phyloP scores from a whole-genome alignment of 1,284 basidiomycete genomes.

The Sporisorium sorghi region DNA sequence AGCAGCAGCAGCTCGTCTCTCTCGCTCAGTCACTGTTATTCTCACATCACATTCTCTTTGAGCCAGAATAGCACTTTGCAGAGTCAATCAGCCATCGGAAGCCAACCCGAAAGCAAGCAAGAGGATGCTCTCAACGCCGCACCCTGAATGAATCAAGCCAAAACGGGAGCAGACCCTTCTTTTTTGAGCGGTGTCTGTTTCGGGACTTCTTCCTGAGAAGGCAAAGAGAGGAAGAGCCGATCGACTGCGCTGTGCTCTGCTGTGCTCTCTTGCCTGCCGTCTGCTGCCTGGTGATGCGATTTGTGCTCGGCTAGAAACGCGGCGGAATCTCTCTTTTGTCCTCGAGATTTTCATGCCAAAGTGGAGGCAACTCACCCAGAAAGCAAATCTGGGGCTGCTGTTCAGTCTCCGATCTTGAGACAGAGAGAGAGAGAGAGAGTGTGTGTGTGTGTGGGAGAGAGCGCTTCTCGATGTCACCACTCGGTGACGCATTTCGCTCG shows the following conservation, averaged over 20 bases:
- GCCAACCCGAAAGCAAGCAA: background rate
- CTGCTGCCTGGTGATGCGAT: too few species aligned
- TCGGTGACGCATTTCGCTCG: too few species aligned
- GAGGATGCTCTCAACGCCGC: background rate
- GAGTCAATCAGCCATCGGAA: slow-evolving; percentile 6
- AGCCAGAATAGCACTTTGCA: background rate
- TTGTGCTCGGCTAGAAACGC: slow-evolving; percentile 8
- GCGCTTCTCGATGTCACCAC: too few species aligned
- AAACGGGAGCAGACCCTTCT: slow-evolving; percentile 20
- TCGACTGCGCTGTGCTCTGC: slow-evolving; percentile 11
- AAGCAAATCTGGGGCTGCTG: background rate
- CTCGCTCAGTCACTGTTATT: background rate
- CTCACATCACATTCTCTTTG: background rate
- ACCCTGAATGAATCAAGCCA: slow-evolving; percentile 7
- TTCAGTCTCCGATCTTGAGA: background rate
- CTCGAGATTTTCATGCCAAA: background rate
- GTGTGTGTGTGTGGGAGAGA: too few species aligned
- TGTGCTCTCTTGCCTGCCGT: too few species aligned
- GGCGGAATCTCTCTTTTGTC: slow-evolving; percentile 1
- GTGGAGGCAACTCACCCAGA: slow-evolving; percentile 19
- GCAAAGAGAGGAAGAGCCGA: slow-evolving; percentile 1
- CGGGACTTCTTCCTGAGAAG: background rate
- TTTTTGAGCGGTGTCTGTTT: slow-evolving; percentile 1
- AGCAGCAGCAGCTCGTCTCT: background rate
- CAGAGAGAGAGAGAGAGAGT: too few species aligned